Base-by-base conservation (phyloP, 768 basidiomycete genomes). In the Leccinum fibrillosum region DNA sequence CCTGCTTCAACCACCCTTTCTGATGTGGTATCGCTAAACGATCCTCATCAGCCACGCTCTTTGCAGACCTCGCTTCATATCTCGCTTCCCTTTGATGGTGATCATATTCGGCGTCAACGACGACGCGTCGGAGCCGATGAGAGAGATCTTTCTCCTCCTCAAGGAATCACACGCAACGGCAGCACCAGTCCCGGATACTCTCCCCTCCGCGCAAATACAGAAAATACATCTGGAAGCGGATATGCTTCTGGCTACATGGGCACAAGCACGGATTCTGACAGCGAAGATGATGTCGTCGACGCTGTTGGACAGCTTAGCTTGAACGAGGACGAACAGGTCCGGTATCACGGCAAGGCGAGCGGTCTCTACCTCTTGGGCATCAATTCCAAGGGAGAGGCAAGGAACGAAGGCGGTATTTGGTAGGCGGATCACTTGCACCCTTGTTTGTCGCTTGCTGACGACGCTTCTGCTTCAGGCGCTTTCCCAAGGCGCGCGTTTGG, bases 401-500 rank as follows among this genome's bases (percentile, higher is more conserved):
- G 88, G 65, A 89, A 86, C 62, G 86, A 88, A 62, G 88, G 86
- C 19, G 90, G 89, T 0, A 87, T 89, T 55, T 90, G 89, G 88
- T 84, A 56, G 57, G 82, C 56, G 42, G n/a, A n/a, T 5, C 42
- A 39, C 51, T 28, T 47, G 21, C 59, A 53, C 25, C 32, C 23
- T 32, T 39, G 25, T 51, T 58, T 59, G 30, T 60, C 66, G 54
- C 58, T 63, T 28, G 52, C 12, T 68, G 62, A 72, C 59, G 5
- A 30, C n/a, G n/a, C 30, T 25, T 7, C 3, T 9, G 4, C 9
- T 6, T 5, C 66, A 91, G 82, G 88, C 85, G 86, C 28, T 94
- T 95, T 73, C 92, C 93, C 0, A 86, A 86, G 63, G 88, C 92
- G 3, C 81, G 92, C n/a, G 89, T 94, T 25, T 95, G 93, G 93